phyloP scores from a whole-genome alignment of 805 yeast genomes.

The Pichia membranifaciens region DNA sequence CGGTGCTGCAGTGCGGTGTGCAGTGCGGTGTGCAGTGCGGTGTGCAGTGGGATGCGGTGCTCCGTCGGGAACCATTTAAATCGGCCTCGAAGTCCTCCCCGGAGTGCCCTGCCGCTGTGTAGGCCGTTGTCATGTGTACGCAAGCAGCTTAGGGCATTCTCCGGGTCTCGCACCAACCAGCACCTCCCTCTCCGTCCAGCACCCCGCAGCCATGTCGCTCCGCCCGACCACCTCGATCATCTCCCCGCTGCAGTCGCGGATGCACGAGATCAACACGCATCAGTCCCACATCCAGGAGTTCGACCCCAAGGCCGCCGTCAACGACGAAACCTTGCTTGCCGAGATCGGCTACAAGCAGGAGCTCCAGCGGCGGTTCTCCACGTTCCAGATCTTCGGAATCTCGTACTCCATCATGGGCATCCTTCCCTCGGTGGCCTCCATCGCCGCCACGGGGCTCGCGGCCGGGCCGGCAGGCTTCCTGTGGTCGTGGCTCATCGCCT shows the following conservation, averaged over 20 bases:
- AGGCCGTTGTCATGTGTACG: too few species aligned
- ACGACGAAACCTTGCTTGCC: constrained; percentile 29
- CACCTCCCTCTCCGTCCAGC: too few species aligned
- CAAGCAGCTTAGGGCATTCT: too few species aligned
- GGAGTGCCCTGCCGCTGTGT: too few species aligned
- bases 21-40: too few species aligned
- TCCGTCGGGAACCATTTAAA: too few species aligned
- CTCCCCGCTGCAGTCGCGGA: constrained; percentile 11
- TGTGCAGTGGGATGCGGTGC: too few species aligned
- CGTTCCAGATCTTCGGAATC: constrained; percentile 57
- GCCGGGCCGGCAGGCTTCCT: constrained; percentile 55
- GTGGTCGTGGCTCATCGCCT: constrained; percentile 45
- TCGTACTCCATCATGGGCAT: constrained; percentile 66
- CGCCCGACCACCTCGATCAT: background rate
- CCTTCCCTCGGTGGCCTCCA: constrained; percentile 54
- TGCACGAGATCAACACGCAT: constrained; percentile 12
- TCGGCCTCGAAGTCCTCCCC: too few species aligned
- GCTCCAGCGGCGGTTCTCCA: constrained; percentile 47
- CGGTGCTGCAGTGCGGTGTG: too few species aligned
- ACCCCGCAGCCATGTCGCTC: background rate
- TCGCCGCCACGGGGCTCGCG: constrained; percentile 44
- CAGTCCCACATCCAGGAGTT: constrained; percentile 16
- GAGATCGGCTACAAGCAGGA: constrained; percentile 65
- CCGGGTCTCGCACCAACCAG: too few species aligned
- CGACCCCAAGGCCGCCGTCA: constrained; percentile 10